These are phyloP conservation scores for Neltuma alba DNA, from an alignment of 306 rosid species.

Conservation along the genomic window DNA sequence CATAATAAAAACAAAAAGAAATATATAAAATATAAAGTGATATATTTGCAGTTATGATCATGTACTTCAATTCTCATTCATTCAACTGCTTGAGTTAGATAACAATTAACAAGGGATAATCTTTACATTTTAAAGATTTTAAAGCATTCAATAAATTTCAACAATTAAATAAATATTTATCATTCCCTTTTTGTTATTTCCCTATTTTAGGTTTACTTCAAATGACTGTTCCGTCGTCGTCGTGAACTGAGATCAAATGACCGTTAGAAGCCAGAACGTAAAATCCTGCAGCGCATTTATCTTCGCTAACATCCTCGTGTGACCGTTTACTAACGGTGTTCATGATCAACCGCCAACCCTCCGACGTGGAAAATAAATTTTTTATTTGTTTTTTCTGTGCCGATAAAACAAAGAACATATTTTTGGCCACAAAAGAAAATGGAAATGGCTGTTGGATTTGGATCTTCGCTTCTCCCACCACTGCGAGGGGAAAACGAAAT, in stretches of 20 bases:
- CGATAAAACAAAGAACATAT: background rate
- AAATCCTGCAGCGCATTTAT: background rate
- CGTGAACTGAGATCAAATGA: background rate
- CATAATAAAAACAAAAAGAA: background rate
- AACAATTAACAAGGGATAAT: background rate
- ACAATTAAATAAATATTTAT: background rate
- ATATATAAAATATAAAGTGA: background rate
- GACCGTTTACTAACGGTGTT: background rate
- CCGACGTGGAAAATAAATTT: background rate
- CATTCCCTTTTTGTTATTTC: background rate
- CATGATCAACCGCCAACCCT: background rate
- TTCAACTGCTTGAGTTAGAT: background rate
- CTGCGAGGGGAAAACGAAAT: background rate
- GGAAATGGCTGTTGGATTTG: background rate
- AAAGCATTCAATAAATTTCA: background rate
- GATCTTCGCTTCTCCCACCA: slow-evolving; percentile 7
- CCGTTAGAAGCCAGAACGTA: background rate
- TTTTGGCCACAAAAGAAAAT: background rate
- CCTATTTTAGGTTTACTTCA: background rate
- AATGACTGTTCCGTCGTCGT: background rate
- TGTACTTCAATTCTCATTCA: too few species aligned
- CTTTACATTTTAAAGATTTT: background rate
- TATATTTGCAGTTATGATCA: too few species aligned
- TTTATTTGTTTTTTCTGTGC: background rate
- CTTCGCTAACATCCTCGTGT: background rate